Evolutionary conservation across 768 basidiomycete species (phyloP), one percentile per base, ranked within the genome.

Genomic region (Pisolithus albus): DNA sequence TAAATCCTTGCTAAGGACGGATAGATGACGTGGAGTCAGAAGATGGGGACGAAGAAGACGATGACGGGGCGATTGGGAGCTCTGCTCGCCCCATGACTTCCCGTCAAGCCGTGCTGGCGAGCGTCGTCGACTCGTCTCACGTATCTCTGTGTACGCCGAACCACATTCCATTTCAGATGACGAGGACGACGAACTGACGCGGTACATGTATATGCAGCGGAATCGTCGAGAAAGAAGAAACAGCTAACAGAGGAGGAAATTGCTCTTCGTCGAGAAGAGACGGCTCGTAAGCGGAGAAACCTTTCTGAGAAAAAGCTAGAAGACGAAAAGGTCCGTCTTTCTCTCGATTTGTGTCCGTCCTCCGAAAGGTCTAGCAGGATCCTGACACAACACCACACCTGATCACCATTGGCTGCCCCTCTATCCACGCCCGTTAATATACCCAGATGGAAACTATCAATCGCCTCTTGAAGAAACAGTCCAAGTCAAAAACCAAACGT

Each of bases 361-460:
- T 45, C 43, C 43, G 13, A n/a, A 45, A 16, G 15, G 26, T 45
- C 26, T 30, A n/a, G 26, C 9, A 30, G 11, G 43, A n/a, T 28
- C 43, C 42, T 43, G 11, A 43, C 23, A 23, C n/a, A n/a, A n/a
- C n/a, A n/a, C n/a, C n/a, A 7, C 18, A 28, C 8, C 43, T 13
- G 16, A 23, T 11, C 15, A 26, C 43, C 18, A 19, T 21, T 23
- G 13, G 13, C 7, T 7, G 11, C 6, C 16, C 16, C 6, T 34
- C 10, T 26, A 34, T 52, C n/a, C 51, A 15, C 15, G 18, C 8
- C 23, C 34, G 34, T 32, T 11, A 6, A 34, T 32, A 30, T 19
- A 39, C 30, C 18, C 58, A 91, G 87, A 82, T 82, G 21, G 91
- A 92, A 60, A 92, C 91, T 0, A 92, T 93, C 65, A 92, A 92